Percentiles rank a stretch among this genome's conserved stretches.
Evolutionary conservation across 2,329 filamentous ascomycete species (phyloP).

Genomic region (Alternaria sp.): DNA sequence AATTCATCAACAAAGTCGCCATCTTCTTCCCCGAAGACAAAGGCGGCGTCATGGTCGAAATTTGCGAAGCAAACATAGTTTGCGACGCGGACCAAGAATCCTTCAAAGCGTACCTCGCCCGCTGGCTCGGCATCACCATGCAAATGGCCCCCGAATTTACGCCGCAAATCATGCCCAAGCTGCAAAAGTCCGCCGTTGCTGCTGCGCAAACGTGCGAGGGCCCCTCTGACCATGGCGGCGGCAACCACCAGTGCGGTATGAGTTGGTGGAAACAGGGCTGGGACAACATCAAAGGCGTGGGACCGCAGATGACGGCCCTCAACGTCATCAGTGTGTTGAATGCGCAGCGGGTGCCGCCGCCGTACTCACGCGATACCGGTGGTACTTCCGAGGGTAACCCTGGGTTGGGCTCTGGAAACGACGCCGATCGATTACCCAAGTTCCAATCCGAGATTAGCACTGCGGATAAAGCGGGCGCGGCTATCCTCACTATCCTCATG

Average conservation of each 20-base stretch:
- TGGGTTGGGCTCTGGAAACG: slow-evolving; percentile 42
- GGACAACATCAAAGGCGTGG: slow-evolving; percentile 59
- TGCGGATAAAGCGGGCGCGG: slow-evolving; percentile 52
- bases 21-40: slow-evolving; percentile 50
- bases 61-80: slow-evolving; percentile 49
- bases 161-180: slow-evolving; percentile 57
- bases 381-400: slow-evolving; percentile 58
- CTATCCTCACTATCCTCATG: slow-evolving; percentile 50
- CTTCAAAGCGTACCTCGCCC: slow-evolving; percentile 55
- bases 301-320: slow-evolving; percentile 64
- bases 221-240: slow-evolving; percentile 43
- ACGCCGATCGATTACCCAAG: slow-evolving; percentile 24
- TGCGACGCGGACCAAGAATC: slow-evolving; percentile 55
- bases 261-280: slow-evolving; percentile 50
- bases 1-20: slow-evolving; percentile 37
- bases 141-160: slow-evolving; percentile 65
- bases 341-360: slow-evolving; percentile 47
- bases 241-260: slow-evolving; percentile 49
- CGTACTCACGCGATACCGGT: slow-evolving; percentile 57
- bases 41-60: slow-evolving; percentile 50
- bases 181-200: slow-evolving; percentile 60
- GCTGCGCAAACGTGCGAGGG: slow-evolving; percentile 63
- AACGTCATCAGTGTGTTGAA: slow-evolving; percentile 57
- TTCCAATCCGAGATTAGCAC: slow-evolving; percentile 36
- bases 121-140: slow-evolving; percentile 60